Percentiles rank a stretch among this genome's conserved stretches.
phyloP scores from a whole-genome alignment of 192 early-diverging fungal genomes.

The Umbelopsis sp. region DNA sequence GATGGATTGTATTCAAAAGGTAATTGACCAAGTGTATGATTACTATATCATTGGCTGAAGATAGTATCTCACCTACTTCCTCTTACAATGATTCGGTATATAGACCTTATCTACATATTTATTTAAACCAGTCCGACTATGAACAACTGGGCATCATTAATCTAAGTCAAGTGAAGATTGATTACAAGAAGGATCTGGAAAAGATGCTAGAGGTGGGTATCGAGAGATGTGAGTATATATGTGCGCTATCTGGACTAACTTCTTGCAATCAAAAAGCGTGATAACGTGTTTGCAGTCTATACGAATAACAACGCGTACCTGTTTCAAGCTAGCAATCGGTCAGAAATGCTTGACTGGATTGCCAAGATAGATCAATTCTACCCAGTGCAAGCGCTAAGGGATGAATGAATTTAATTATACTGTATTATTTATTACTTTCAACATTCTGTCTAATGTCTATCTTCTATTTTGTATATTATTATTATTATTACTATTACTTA shows the following conservation, averaged over 20 bases:
- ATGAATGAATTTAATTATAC: background rate
- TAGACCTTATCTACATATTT: conserved; percentile 82
- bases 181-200: conserved; percentile 58
- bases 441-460: background rate
- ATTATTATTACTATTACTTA: background rate
- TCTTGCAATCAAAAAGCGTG: conserved; percentile 39
- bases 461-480: background rate
- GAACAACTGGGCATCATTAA: conserved; percentile 74
- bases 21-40: too few relatives aligned
- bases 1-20: conserved; percentile 78
- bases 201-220: conserved; percentile 58
- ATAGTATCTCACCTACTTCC: too few relatives aligned
- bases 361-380: conserved; percentile 46
- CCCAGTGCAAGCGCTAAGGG: conserved; percentile 28
- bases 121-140: conserved; percentile 57
- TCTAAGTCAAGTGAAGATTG: conserved; percentile 62
- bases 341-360: conserved; percentile 70
- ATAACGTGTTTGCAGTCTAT: conserved; percentile 68
- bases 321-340: conserved; percentile 58
- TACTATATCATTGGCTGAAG: background rate
- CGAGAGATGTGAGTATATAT: background rate
- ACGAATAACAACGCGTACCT: conserved; percentile 61
- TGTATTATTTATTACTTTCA: conserved; percentile 2
- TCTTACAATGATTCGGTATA: background rate
- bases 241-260: background rate